These are phyloP conservation scores for Lupinus albus DNA, from an alignment of 306 rosid genomes.

Conservation along the genomic window DNA sequence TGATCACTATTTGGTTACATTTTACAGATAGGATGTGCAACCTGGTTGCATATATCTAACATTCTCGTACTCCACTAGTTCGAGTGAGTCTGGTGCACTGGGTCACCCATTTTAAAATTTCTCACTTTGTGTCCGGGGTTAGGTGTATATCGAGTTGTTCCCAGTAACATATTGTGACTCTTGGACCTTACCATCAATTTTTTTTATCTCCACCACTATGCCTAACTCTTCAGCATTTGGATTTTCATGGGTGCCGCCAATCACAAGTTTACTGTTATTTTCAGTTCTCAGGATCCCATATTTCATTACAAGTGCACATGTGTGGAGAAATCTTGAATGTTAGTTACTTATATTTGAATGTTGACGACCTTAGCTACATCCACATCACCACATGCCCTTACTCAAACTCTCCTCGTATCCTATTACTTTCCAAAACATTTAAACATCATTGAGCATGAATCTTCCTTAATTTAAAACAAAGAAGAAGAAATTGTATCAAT, in stretches of 20 bases:
- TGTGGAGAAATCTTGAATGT: not conserved
- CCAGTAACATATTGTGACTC: not conserved
- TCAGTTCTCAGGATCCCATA: not conserved
- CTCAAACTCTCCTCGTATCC: constrained; percentile 76
- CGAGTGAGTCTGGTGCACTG: too few species aligned
- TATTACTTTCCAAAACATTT: constrained; percentile 30
- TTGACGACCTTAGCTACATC: constrained; percentile 63
- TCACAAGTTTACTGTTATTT: not conserved
- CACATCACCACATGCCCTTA: constrained; percentile 66
- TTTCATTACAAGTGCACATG: not conserved
- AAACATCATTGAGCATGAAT: not conserved
- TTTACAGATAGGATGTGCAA: constrained; percentile 37
- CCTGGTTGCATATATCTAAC: too few species aligned
- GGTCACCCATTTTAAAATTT: too few species aligned
- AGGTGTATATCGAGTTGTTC: not conserved
- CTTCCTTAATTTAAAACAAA: too few species aligned
- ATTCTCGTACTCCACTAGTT: too few species aligned
- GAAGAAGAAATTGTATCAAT: too few species aligned
- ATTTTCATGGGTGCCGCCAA: not conserved
- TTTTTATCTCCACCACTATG: not conserved
- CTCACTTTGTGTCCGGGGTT: not conserved
- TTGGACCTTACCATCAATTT: not conserved
- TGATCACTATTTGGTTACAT: constrained; percentile 23
- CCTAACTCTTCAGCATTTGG: not conserved
- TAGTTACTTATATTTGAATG: constrained; percentile 48